These are phyloP conservation scores for Russula vinacea DNA, from an alignment of 768 basidiomycete genomes.

Conservation along the genomic window DNA sequence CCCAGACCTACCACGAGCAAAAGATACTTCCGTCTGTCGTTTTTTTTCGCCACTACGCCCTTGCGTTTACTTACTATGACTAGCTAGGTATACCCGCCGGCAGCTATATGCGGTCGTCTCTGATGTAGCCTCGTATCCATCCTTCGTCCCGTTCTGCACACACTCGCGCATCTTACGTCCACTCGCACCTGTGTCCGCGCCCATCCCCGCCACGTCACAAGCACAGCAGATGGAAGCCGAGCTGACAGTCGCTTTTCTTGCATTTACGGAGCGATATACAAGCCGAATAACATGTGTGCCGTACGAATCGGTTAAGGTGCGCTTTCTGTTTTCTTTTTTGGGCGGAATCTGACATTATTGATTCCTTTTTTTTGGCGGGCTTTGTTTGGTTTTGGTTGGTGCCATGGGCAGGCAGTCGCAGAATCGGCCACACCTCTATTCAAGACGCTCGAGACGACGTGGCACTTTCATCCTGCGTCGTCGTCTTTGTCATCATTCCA, in stretches of 20 bases:
- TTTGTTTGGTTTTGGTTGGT: neutral
- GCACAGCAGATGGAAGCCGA: constrained; percentile 69
- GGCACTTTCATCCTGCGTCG: constrained; percentile 62
- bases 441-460: constrained; percentile 64
- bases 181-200: constrained; percentile 30
- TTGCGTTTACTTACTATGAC: constrained; percentile 9
- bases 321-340: constrained; percentile 29
- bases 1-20: constrained; percentile 73
- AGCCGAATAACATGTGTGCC: constrained; percentile 81
- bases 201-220: constrained; percentile 28
- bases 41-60: constrained; percentile 18
- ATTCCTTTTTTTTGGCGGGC: constrained; percentile 3
- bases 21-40: constrained; percentile 87
- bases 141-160: constrained; percentile 88
- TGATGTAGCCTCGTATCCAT: constrained; percentile 80
- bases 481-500: constrained; percentile 22
- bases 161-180: constrained; percentile 58
- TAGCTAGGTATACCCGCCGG: constrained; percentile 74
- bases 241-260: constrained; percentile 82
- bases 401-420: constrained; percentile 62
- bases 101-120: constrained; percentile 86
- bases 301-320: constrained; percentile 73
- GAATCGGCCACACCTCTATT: constrained; percentile 71
- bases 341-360: neutral
- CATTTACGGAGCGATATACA: constrained; percentile 82